Evolutionary conservation across 1,284 basidiomycete species (phyloP), one percentile per base, ranked within the genome.

Genomic region (Coniophora puteana): DNA sequence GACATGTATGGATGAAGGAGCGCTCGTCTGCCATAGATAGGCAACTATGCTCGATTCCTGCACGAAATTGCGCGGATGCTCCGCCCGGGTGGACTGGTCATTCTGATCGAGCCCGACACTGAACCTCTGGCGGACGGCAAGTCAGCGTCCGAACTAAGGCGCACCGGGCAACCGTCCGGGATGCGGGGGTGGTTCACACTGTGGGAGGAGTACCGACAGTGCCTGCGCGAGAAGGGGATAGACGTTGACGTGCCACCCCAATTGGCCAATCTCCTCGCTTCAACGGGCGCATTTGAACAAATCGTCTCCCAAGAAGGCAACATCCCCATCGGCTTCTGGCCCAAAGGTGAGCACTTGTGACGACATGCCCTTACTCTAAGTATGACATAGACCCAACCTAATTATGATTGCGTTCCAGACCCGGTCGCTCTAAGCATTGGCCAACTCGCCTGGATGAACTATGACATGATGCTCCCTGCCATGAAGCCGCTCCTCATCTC

Each of bases 391-490:
- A 42, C 27, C 46, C 36, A 25, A 18, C 32, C 41, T 27, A 34
- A 30, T 39, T 46, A 29, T 38, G 31, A 29, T 43, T 27, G 42
- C 17, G 38, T 43, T 33, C 27, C 35, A 66, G 63, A 65, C 49
- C 56, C 55, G 4, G 57, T 61, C 24, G 57, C 70, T 16, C 66
- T 83, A 18, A 80, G 78, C 24, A 71, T 81, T 34, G 80, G 79
- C 6, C 78, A 83, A 49, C 59, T 83, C 17, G 78, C 80, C 29
- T 83, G 81, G 81, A 76, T 82, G 77, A 73, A 77, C 45, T 77
- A 76, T 50, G 81, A 83, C 49, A 66, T 73, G n/a, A 65, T 83
- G 45, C 62, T 83, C 29, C 76, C 77, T 29, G 76, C 77, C 4
- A 57, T 83, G 45, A 73, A 70, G 43, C 78, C 80, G 4, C 64